phyloP scores from a whole-genome alignment of 169 alveolate species.

The Cystoisospora suis region DNA sequence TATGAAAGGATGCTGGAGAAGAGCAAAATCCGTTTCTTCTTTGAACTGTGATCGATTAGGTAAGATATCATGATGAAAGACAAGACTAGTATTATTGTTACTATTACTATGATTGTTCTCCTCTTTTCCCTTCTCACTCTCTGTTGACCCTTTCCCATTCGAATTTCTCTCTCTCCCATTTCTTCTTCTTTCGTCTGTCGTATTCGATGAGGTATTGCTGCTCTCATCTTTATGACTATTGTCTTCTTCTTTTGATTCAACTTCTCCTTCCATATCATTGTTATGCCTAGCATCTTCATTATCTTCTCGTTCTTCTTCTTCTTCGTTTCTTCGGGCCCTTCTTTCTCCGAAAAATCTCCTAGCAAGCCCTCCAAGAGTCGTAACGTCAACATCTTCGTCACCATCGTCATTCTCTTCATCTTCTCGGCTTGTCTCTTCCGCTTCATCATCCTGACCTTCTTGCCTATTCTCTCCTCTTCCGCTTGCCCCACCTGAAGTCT shows the following conservation, averaged over 20 bases:
- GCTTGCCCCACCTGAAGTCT: neutral
- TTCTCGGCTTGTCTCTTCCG: neutral
- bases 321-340: neutral
- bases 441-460: neutral
- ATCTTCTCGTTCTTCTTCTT: neutral
- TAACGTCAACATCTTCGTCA: neutral
- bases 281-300: neutral
- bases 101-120: too few species aligned
- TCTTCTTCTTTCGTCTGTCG: neutral
- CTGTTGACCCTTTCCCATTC: too few species aligned
- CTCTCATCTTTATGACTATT: too few species aligned
- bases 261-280: neutral
- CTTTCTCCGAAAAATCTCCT: neutral
- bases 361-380: neutral
- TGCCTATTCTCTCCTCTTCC: neutral
- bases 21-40: conserved; percentile 8
- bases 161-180: neutral
- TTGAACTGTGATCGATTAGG: neutral
- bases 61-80: too few species aligned
- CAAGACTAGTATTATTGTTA: too few species aligned
- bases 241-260: too few species aligned
- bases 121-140: too few species aligned
- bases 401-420: neutral
- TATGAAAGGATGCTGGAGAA: conserved; percentile 51
- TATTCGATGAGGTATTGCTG: too few species aligned